These are phyloP conservation scores for Mycena sp. DNA, from an alignment of 1,284 basidiomycete species.

Conservation along the genomic window DNA sequence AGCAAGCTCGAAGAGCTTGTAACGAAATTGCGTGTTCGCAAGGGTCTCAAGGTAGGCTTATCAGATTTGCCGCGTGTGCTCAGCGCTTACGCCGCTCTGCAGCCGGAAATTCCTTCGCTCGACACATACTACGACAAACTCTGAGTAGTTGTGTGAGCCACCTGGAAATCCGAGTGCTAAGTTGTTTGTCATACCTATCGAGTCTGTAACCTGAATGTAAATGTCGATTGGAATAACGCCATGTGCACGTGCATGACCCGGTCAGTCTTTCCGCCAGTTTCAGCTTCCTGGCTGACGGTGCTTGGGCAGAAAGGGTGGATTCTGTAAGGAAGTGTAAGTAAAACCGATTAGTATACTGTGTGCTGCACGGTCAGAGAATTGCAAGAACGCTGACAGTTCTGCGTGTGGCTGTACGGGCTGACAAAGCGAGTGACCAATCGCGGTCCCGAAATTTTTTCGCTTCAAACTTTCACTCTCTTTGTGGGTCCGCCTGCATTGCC, in stretches of 20 bases:
- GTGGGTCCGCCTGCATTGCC: neutral
- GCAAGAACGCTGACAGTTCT: neutral
- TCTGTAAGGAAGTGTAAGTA: conserved; percentile 1
- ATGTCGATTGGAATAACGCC: no score
- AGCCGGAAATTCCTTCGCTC: conserved; percentile 87
- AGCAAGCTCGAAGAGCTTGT: conserved; percentile 93
- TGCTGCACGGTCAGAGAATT: neutral
- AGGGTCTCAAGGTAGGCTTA: conserved; percentile 85
- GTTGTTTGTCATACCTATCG: conserved; percentile 5
- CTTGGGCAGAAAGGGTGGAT: neutral
- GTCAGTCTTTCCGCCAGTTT: neutral
- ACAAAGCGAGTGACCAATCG: conserved; percentile 1
- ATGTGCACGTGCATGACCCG: no score
- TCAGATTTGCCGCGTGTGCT: neutral
- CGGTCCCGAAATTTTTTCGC: conserved; percentile 18
- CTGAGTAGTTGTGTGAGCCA: conserved; percentile 40
- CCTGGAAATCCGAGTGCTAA: conserved; percentile 10
- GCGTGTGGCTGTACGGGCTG: neutral
- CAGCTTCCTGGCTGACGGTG: neutral
- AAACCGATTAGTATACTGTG: neutral
- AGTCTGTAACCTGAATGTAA: conserved; percentile 17
- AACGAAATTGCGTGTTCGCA: conserved; percentile 85
- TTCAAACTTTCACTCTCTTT: conserved; percentile 15
- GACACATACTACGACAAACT: conserved; percentile 94
- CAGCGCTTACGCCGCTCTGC: conserved; percentile 8